Evolutionary conservation across 176 grass and related monocot species (phyloP).

Genomic region (Carex kokanica): DNA sequence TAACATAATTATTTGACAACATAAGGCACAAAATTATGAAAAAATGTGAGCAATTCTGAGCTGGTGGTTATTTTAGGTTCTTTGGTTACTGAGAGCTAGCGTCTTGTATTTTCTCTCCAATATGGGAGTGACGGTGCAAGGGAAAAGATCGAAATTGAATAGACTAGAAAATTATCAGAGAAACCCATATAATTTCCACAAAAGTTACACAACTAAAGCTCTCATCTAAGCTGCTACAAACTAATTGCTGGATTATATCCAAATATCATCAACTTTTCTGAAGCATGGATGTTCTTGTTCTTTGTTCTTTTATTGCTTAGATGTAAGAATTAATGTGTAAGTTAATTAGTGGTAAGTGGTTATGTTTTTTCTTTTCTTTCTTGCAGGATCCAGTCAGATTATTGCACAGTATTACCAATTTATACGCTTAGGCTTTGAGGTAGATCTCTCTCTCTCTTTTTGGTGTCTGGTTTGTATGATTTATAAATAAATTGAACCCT

Average conservation of each 20-base stretch:
- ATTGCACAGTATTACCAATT: constrained; percentile 87
- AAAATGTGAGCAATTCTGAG: background rate
- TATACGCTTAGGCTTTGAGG: constrained; percentile 67
- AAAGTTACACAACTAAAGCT: background rate
- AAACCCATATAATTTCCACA: background rate
- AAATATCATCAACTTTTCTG: background rate
- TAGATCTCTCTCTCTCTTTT: constrained; percentile 19
- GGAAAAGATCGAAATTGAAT: constrained; percentile 10
- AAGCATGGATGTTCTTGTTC: background rate
- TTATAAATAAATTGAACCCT: background rate
- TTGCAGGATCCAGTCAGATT: constrained; percentile 69
- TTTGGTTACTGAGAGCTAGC: background rate
- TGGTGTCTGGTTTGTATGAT: background rate
- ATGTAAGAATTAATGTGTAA: background rate
- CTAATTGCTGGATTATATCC: background rate
- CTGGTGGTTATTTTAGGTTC: background rate
- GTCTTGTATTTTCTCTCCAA: background rate
- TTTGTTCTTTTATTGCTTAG: background rate
- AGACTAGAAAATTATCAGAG: background rate
- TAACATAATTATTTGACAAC: background rate
- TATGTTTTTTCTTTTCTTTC: background rate
- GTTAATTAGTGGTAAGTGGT: background rate
- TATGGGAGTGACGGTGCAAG: background rate
- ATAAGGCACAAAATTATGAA: background rate
- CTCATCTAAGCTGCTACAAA: background rate